Evolutionary conservation across 2,329 filamentous ascomycete genomes (phyloP), one percentile per base, ranked within the genome.

Genomic region (Venturia aucupariae): DNA sequence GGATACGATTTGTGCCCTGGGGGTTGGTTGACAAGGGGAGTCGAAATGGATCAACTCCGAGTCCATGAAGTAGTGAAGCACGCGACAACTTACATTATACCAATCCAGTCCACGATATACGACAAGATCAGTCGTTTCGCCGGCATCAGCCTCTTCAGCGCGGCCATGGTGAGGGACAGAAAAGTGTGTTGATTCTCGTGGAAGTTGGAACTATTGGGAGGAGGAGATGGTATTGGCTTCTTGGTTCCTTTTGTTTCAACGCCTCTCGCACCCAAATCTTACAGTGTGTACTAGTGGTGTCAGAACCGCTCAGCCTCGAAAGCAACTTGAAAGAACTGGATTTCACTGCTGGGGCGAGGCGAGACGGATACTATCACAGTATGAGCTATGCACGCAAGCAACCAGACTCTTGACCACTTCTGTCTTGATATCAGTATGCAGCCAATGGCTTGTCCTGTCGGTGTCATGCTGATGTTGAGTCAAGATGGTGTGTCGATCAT

Each of bases 71-170:
- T 55, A 19, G 62, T 68, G 4, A 63, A 66, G n/a, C 35, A 60
- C 57, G 57, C 57, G 57, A 60, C 54, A 59, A 73, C 78, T 71
- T 74, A 84, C 82, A 88, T 75, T 65, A 90, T 82, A 65, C 90
- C 79, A 59, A 88, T 72, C 90, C 90, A 93, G 77, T 93, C 90
- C 65, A 90, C 76, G 60, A 87, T 75, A 72, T 92, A 92, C 4
- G 88, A 89, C 11, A 84, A 70, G 51, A 87, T 72, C 48, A 91
- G 75, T 48, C 80, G 75, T 68, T 80, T 79, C 5, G 81, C 81
- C 46, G 75, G 75, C 66, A 75, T 62, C 17, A 46, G 7, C 27
- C 17, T 32, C 30, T 19, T 35, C 5, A 35, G 19, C 15, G 46
- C 22, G 10, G 30, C 51, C 51, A 55, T 55, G 51, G 8, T 48